These are phyloP conservation scores for Brassica juncea DNA, from an alignment of 345 rosid genomes.

Conservation along the genomic window DNA sequence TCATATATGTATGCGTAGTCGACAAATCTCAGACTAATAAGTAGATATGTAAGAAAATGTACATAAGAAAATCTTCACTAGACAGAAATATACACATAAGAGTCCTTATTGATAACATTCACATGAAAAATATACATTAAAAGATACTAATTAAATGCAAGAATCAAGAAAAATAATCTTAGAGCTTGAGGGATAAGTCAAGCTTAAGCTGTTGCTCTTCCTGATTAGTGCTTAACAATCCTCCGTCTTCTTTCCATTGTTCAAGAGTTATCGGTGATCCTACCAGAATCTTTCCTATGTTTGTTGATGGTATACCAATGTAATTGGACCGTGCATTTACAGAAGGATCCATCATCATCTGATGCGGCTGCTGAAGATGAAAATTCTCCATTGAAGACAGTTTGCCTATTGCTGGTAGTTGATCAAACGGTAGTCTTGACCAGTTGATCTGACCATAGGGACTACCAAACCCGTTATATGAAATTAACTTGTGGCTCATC, in stretches of 20 bases:
- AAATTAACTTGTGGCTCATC: constrained; percentile 55
- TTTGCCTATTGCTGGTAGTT: constrained; percentile 61
- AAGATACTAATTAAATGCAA: constrained; percentile 10
- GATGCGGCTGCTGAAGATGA: constrained; percentile 24
- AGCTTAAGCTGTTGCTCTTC: constrained; percentile 54
- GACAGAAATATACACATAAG: constrained; percentile 35
- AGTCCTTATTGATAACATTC: constrained; percentile 23
- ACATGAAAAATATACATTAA: neutral
- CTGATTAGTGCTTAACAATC: constrained; percentile 37
- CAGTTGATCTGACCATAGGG: constrained; percentile 43
- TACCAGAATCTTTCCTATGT: constrained; percentile 34
- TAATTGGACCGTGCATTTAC: neutral
- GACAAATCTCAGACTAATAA: neutral
- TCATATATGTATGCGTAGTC: constrained; percentile 9
- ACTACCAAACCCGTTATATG: constrained; percentile 46
- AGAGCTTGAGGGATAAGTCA: constrained; percentile 77
- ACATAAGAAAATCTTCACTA: constrained; percentile 6
- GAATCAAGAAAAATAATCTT: constrained; percentile 17
- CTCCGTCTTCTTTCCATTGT: constrained; percentile 43
- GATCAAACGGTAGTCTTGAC: constrained; percentile 54
- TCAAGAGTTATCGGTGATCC: constrained; percentile 41
- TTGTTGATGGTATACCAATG: constrained; percentile 40
- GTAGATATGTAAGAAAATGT: constrained; percentile 10
- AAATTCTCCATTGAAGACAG: constrained; percentile 43
- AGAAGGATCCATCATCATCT: constrained; percentile 26